Conservation (phyloP, 768 basidiomycete species). For the Russula sp. region DNA sequence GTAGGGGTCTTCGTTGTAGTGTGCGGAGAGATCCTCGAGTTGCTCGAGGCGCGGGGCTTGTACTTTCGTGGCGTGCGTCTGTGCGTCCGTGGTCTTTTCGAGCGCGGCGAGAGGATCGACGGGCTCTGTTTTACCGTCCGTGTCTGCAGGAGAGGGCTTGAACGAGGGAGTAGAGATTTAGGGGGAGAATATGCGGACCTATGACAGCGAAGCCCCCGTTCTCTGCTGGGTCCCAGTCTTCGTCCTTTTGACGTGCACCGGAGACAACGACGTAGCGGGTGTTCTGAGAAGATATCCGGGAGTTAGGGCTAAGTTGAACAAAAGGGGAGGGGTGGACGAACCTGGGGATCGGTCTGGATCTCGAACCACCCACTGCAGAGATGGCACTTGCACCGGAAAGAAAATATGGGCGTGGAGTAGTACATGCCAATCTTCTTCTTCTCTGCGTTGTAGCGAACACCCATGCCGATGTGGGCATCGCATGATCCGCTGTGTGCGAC, state of each 20-base stretch:
- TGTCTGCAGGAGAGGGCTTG: constrained; percentile 42
- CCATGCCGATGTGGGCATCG: constrained; percentile 96
- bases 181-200: constrained; percentile 40
- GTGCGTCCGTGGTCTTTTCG: constrained; percentile 81
- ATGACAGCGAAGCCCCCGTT: constrained; percentile 90
- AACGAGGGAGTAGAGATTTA: background rate
- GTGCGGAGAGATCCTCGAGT: constrained; percentile 69
- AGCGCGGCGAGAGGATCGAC: constrained; percentile 81
- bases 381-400: constrained; percentile 97
- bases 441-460: constrained; percentile 99
- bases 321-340: constrained; percentile 29
- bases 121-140: constrained; percentile 55
- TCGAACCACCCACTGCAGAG: constrained; percentile 96
- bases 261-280: constrained; percentile 89
- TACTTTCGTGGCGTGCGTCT: constrained; percentile 64
- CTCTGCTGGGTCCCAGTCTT: constrained; percentile 96
- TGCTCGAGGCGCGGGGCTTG: constrained; percentile 78
- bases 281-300: constrained; percentile 49
- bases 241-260: constrained; percentile 91
- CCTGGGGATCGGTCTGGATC: constrained; percentile 96
- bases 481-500: constrained; percentile 67
- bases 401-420: constrained; percentile 90
- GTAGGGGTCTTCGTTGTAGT: constrained; percentile 84
- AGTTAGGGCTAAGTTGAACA: too few species aligned
- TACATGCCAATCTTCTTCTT: constrained; percentile 96